phyloP scores from a whole-genome alignment of 2,329 filamentous ascomycete genomes.

The Pyrenophora seminiperda region DNA sequence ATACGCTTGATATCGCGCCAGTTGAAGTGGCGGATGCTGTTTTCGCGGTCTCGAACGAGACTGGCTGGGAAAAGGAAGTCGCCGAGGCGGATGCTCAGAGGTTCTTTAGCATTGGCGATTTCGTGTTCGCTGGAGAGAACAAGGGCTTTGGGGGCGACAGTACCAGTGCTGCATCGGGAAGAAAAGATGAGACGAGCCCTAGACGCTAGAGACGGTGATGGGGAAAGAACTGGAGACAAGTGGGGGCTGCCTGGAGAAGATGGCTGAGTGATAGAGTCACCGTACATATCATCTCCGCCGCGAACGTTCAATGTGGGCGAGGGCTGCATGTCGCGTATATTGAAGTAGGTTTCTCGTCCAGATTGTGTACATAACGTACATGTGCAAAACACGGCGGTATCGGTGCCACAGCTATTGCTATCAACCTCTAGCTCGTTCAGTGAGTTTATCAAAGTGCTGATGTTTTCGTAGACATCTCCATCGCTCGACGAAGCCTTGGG shows the following conservation, averaged over 20 bases:
- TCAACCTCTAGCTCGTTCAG: neutral
- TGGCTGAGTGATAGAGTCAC: too few species aligned
- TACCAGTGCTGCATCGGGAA: neutral
- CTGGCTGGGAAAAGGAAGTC: neutral
- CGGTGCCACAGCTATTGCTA: neutral
- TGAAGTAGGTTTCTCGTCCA: neutral
- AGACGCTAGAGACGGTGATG: too few species aligned
- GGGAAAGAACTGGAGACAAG: too few species aligned
- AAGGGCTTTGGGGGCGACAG: too few species aligned
- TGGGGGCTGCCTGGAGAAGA: too few species aligned
- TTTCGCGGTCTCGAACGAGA: neutral
- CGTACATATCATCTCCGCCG: neutral
- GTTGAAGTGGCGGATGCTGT: conserved; percentile 1
- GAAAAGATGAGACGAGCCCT: neutral
- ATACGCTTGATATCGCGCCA: neutral
- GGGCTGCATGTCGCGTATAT: neutral
- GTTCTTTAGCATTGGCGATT: neutral
- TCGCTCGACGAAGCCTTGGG: neutral
- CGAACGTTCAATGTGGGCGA: neutral
- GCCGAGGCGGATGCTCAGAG: neutral
- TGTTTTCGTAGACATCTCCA: neutral
- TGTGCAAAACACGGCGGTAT: neutral
- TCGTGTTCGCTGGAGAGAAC: neutral
- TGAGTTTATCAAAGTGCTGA: neutral
- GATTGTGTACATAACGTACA: neutral